These are phyloP conservation scores for Ormosia emarginata DNA, from an alignment of 306 rosid species.

Conservation along the genomic window DNA sequence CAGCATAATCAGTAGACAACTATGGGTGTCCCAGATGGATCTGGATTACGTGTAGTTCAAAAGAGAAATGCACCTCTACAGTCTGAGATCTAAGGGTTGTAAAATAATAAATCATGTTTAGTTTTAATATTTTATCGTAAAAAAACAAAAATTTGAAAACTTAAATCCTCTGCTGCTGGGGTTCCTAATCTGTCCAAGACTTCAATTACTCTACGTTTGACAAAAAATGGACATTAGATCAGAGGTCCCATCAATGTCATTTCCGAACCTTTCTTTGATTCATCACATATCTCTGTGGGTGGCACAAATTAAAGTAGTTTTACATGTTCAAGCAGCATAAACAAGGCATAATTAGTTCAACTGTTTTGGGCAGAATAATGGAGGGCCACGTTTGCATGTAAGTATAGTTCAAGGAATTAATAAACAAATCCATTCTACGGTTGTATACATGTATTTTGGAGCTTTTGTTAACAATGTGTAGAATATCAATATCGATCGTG, in stretches of 20 bases:
- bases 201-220: conserved; percentile 16
- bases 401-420: not conserved
- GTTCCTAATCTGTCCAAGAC: not conserved
- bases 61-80: too few species aligned
- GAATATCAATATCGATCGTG: not conserved
- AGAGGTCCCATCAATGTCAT: conserved; percentile 29
- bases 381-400: not conserved
- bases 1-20: not conserved
- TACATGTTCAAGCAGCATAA: conserved; percentile 36
- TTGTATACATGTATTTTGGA: not conserved
- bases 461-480: not conserved
- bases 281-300: conserved; percentile 22
- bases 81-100: too few species aligned
- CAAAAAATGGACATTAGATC: conserved; percentile 8
- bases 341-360: conserved; percentile 25
- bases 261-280: not conserved
- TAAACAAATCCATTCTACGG: not conserved
- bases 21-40: not conserved
- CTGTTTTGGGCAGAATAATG: conserved; percentile 13
- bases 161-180: too few species aligned
- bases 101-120: too few species aligned
- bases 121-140: too few species aligned
- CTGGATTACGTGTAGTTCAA: too few species aligned
- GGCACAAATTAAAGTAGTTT: conserved; percentile 32
- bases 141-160: too few species aligned